Conservation (phyloP, 192 early-diverging fungal genomes). For the Obelidium mucronatum region DNA sequence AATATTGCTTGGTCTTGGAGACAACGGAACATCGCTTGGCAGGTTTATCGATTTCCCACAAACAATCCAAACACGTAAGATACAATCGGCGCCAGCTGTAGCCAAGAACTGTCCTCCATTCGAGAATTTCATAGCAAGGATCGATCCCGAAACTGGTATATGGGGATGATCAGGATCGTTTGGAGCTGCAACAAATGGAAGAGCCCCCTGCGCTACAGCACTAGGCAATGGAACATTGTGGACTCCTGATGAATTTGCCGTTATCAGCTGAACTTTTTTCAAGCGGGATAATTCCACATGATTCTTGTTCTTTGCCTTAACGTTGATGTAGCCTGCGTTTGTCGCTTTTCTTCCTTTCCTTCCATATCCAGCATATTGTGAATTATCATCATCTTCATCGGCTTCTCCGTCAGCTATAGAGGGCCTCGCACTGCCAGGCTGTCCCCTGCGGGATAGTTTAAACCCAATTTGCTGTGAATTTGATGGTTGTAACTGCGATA, state of each 20-base stretch:
- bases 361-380: not conserved
- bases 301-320: constrained; percentile 26
- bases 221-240: too few species aligned
- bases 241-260: too few species aligned
- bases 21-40: too few species aligned
- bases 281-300: constrained; percentile 13
- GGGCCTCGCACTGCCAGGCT: not conserved
- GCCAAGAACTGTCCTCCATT: constrained; percentile 29
- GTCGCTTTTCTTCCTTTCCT: not conserved
- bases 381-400: constrained; percentile 8
- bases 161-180: constrained; percentile 11
- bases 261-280: constrained; percentile 5
- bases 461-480: constrained; percentile 20
- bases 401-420: not conserved
- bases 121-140: constrained; percentile 33
- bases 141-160: constrained; percentile 25
- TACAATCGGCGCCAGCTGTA: constrained; percentile 42
- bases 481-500: not conserved
- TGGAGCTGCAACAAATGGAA: not conserved
- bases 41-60: too few species aligned
- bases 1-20: too few species aligned
- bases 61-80: constrained; percentile 57
- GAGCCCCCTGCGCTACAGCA: not conserved
- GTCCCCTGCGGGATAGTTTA: not conserved
- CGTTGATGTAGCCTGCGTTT: constrained; percentile 6